Evolutionary conservation across 352 stramenopile genomes (phyloP), one percentile per base, ranked within the genome.

Genomic region (Albugo laibachii): DNA sequence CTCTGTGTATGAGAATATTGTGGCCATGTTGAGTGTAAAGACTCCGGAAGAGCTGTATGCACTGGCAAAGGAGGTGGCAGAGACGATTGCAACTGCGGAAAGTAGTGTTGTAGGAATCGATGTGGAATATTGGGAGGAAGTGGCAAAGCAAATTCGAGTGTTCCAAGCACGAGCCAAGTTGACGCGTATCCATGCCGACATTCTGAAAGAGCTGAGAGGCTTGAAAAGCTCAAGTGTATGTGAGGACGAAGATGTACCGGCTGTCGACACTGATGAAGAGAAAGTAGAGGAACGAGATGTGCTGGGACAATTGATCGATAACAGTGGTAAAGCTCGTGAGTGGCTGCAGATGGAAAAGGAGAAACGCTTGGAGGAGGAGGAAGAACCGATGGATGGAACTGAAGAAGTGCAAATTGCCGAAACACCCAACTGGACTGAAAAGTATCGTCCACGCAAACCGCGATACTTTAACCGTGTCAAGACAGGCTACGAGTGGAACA

Each of bases 401-500:
- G 89, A 97, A 57, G 89, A 97, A 54, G 81, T 96, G 42, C 58
- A 75, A 43, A 57, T 95, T 3, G 54, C 66, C 5, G 58, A 80
- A 37, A 45, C 83, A 21, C 81, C 85, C 6, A 59, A 56, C 16
- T 98, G 93, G 94, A 87, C 92, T 63, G 87, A 97, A 51, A 97
- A 97, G 66, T 98, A 97, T 66, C 73, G 91, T 49, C 93, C 94
- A 13, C 84, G 95, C 35, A 99, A 99, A 62, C 96, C 96, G 6
- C 78, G 94, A 2, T 99, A 98, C 68, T 98, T 98, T 54, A 98
- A 99, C 71, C 89, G 95, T 35, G 93, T 99, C 58, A 97, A 97
- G 71, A 98, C 94, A 1, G 96, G 96, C 27, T 99, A 97, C 63
- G 94, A 99, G 65, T 99, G 96, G 94, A 99, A 99, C 79, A 97